Evolutionary conservation across 2,329 filamentous ascomycete species (phyloP), one percentile per base, ranked within the genome.

Genomic region (Fusarium buharicum): DNA sequence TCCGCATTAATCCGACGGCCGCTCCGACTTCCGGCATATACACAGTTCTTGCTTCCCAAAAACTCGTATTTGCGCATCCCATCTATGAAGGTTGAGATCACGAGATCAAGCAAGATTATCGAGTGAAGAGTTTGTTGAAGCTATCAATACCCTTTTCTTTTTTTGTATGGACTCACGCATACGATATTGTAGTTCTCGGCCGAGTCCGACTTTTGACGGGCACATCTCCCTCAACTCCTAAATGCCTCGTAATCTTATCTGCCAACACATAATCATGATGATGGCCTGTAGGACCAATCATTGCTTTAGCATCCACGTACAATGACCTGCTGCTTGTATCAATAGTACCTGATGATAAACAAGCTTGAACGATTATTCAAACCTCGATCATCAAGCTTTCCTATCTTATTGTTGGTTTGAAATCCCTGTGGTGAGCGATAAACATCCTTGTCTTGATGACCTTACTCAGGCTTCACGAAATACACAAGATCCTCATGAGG

Each of bases 21-120:
- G 67, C 56, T 56, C 67, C 67, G 67, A 70, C 55, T 67, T 43
- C 67, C 67, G 67, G 43, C 41, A 70, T 70, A 70, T 69, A 65
- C 69, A 59, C 63, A 36, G 47, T 64, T 55, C 30, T 53, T 50
- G 33, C 30, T 52, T 48, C 40, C 31, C 40, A 36, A 49, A 43
- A 41, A 20, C 20, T 59, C 27, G 31, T 34, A 24, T n/a, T 44
- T 46, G 16, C 31, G 22, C 24, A 22, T 8, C 11, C 37, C 22
- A 16, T 5, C 16, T 11, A 11, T 9, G 33, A 12, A n/a, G 37
- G 16, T 20, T 3, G 12, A 33, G 41, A 10, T 56, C 55, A 59
- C 27, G 27, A 28, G 27, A 28, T 11, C 8, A 28, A 28, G 27
- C 27, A 10, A 11, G 9, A 6, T 28, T 5, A 4, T 28, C 9